These are phyloP conservation scores for Vitis cinerea DNA, from an alignment of 164 flowering plant genomes.

Conservation along the genomic window DNA sequence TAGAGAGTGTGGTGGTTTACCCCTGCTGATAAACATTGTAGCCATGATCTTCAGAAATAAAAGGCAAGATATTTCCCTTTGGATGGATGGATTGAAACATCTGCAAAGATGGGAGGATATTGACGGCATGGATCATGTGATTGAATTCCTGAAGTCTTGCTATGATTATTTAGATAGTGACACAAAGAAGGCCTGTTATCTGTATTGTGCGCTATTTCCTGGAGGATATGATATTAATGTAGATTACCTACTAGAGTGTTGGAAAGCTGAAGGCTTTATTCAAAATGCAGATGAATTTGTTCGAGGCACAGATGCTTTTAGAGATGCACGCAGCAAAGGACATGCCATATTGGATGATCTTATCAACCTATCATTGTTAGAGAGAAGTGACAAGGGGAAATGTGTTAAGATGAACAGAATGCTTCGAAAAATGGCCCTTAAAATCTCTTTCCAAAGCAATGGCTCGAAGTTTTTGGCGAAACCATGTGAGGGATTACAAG, in stretches of 20 bases:
- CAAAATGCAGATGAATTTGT: too few relatives aligned
- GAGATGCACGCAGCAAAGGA: not conserved
- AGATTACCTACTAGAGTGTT: conserved; percentile 13
- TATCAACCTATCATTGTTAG: conserved; percentile 8
- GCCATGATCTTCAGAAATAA: not conserved
- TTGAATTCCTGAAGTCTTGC: conserved; percentile 6
- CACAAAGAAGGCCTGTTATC: not conserved
- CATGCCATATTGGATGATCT: conserved; percentile 5
- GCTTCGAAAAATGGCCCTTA: conserved; percentile 4
- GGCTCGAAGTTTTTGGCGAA: not conserved
- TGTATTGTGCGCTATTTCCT: conserved; percentile 8
- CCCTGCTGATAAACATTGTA: conserved; percentile 6
- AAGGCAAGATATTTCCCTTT: not conserved
- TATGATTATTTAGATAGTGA: conserved; percentile 4
- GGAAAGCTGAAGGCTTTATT: conserved; percentile 11
- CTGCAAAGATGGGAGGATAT: conserved; percentile 1
- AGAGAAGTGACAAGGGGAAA: not conserved
- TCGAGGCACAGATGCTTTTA: too few relatives aligned
- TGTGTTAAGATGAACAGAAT: conserved; percentile 5
- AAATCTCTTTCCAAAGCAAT: not conserved
- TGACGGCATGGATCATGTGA: conserved; percentile 3
- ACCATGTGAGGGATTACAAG: not conserved
- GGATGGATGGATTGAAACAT: conserved; percentile 5
- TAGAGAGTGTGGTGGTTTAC: conserved; percentile 8
- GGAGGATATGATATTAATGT: not conserved